Evolutionary conservation across 805 yeast species (phyloP).

Genomic region (Lipomyces oligophaga): DNA sequence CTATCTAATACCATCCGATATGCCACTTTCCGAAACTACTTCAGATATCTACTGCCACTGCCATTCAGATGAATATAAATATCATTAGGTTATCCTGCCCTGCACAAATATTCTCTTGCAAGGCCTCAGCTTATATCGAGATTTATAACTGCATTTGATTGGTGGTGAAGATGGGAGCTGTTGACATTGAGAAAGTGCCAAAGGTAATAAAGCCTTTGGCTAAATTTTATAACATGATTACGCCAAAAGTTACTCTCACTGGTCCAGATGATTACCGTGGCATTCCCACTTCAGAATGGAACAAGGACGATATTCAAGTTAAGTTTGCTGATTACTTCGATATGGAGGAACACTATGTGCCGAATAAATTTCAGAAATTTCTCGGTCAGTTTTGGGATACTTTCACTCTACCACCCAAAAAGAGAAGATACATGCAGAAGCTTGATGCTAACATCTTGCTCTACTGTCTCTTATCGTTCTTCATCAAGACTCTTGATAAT

Average conservation of each 20-base stretch:
- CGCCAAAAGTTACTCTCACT: constrained; percentile 9
- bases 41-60: too few relatives aligned
- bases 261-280: constrained; percentile 9
- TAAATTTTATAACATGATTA: too few relatives aligned
- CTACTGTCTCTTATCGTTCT: constrained; percentile 35
- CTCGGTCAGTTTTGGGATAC: constrained; percentile 25
- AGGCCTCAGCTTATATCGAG: too few relatives aligned
- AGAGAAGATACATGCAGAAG: constrained; percentile 21
- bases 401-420: constrained; percentile 10
- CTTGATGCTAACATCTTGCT: constrained; percentile 17
- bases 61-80: too few relatives aligned
- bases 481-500: constrained; percentile 55
- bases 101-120: too few relatives aligned
- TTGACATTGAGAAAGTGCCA: too few relatives aligned
- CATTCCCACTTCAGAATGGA: constrained; percentile 1
- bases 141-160: too few relatives aligned
- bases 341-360: constrained; percentile 2
- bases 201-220: too few relatives aligned
- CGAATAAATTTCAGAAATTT: background rate
- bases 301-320: constrained; percentile 6
- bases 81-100: too few relatives aligned
- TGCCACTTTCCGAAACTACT: too few relatives aligned
- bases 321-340: constrained; percentile 14
- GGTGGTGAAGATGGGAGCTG: too few relatives aligned
- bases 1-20: too few relatives aligned